Percentiles rank a stretch among this genome's conserved stretches.
Conservation (phyloP, 2,329 filamentous ascomycete genomes). For the Thermoascus crustaceus region DNA sequence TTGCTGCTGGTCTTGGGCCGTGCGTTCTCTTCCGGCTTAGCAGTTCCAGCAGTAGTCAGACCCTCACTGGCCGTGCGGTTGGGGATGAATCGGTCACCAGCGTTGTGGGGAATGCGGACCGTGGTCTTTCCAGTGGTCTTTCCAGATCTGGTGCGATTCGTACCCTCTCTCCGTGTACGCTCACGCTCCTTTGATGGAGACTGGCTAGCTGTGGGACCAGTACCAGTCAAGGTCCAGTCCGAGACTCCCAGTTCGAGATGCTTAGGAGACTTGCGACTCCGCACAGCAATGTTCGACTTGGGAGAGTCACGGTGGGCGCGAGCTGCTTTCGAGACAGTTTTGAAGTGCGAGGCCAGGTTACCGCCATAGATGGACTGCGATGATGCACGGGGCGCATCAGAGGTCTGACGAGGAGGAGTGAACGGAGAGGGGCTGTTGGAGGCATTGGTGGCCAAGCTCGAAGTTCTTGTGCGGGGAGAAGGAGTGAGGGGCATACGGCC, state of each 20-base stretch:
- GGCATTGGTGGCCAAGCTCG: slow-evolving; percentile 35
- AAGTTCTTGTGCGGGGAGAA: slow-evolving; percentile 63
- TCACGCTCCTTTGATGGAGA: slow-evolving; percentile 54
- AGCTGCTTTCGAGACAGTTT: slow-evolving; percentile 43
- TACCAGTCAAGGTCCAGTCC: slow-evolving; percentile 84
- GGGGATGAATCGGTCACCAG: slow-evolving; percentile 89
- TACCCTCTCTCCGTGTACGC: slow-evolving; percentile 45
- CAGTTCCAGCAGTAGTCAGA: slow-evolving; percentile 69
- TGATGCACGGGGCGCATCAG: slow-evolving; percentile 46
- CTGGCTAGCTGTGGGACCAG: slow-evolving; percentile 51
- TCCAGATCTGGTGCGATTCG: slow-evolving; percentile 37
- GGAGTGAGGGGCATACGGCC: slow-evolving; percentile 91
- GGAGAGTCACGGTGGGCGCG: slow-evolving; percentile 70
- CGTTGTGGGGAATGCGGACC: slow-evolving; percentile 57
- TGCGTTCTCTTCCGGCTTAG: slow-evolving; percentile 74
- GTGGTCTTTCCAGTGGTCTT: slow-evolving; percentile 82
- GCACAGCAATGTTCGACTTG: slow-evolving; percentile 85
- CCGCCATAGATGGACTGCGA: slow-evolving; percentile 68
- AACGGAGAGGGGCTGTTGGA: slow-evolving; percentile 63
- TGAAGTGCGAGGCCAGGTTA: slow-evolving; percentile 72
- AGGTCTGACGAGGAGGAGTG: slow-evolving; percentile 59
- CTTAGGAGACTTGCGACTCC: slow-evolving; percentile 64
- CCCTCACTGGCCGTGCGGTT: slow-evolving; percentile 86
- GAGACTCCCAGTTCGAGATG: slow-evolving; percentile 86
- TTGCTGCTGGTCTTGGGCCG: slow-evolving; percentile 61